Conservation (phyloP, 768 basidiomycete genomes). For the Gloeopeniophorella convolvens region DNA sequence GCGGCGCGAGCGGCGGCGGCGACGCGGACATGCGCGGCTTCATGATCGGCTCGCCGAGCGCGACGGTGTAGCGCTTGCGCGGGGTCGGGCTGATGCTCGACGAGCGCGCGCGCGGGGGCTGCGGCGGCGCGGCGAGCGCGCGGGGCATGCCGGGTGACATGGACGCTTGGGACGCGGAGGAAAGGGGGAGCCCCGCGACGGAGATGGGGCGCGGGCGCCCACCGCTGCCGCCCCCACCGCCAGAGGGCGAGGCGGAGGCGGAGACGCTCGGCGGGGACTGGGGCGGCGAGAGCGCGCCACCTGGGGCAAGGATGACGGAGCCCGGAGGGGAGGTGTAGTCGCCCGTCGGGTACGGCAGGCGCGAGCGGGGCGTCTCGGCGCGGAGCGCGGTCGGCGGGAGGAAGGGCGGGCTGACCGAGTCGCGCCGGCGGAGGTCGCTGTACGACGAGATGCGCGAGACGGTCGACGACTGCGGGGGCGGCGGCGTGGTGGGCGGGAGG, state of each 20-base stretch:
- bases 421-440: slow-evolving; percentile 36
- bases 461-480: slow-evolving; percentile 31
- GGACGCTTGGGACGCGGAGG: slow-evolving; percentile 15
- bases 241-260: slow-evolving; percentile 16
- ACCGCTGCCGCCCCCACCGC: not conserved
- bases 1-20: slow-evolving; percentile 20
- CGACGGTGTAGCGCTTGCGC: slow-evolving; percentile 81
- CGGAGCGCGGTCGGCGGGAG: slow-evolving; percentile 40
- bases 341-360: slow-evolving; percentile 77
- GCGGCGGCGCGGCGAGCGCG: slow-evolving; percentile 17
- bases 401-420: slow-evolving; percentile 51
- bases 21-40: slow-evolving; percentile 21
- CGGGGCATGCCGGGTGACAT: slow-evolving; percentile 13
- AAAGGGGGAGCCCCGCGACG: slow-evolving; percentile 40
- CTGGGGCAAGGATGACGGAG: slow-evolving; percentile 27
- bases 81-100: slow-evolving; percentile 59
- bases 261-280: slow-evolving; percentile 37
- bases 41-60: slow-evolving; percentile 68
- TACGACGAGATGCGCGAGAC: slow-evolving; percentile 11
- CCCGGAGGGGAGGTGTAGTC: slow-evolving; percentile 71
- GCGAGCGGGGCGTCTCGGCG: slow-evolving; percentile 36
- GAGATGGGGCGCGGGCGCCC: slow-evolving; percentile 37
- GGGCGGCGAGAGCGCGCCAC: slow-evolving; percentile 48
- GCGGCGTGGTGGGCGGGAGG: slow-evolving; percentile 25
- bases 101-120: slow-evolving; percentile 45